Percentiles rank a stretch among this genome's conserved stretches.
These are phyloP conservation scores for Roridomyces roridus DNA, from an alignment of 768 basidiomycete species.

Conservation along the genomic window DNA sequence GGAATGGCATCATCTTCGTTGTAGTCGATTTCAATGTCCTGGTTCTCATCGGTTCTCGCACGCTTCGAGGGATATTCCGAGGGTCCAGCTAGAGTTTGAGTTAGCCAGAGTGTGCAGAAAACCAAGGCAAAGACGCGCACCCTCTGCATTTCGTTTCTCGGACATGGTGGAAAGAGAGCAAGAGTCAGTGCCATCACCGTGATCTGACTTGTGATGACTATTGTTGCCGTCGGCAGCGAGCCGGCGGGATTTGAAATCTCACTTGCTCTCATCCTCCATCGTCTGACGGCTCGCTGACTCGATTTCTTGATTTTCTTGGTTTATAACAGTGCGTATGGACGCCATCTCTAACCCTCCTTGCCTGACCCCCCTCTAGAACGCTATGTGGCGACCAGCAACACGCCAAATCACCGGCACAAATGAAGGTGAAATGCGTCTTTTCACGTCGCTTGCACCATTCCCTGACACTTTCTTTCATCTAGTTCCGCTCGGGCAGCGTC, in stretches of 20 bases:
- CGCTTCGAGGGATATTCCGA: constrained; percentile 46
- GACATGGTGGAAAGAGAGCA: constrained; percentile 32
- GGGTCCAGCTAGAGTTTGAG: constrained; percentile 34
- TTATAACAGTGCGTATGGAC: constrained; percentile 13
- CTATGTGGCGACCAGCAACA: constrained; percentile 90
- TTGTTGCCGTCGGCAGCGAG: constrained; percentile 13
- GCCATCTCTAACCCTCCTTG: no score
- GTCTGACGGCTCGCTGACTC: constrained; percentile 24
- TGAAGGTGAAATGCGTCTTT: constrained; percentile 77
- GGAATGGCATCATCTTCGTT: constrained; percentile 65
- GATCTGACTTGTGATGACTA: no score
- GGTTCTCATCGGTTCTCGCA: constrained; percentile 52
- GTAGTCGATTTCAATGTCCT: constrained; percentile 59
- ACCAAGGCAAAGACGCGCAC: constrained; percentile 27
- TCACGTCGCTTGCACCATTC: constrained; percentile 6
- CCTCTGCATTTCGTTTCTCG: constrained; percentile 47
- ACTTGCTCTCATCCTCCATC: constrained; percentile 39
- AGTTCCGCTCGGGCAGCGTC: constrained; percentile 86
- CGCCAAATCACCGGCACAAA: constrained; percentile 93
- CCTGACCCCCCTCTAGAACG: constrained; percentile 37
- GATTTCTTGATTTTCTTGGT: constrained; percentile 29
- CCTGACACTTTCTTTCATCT: constrained; percentile 29
- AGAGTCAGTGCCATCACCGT: no score
- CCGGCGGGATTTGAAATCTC: constrained; percentile 10
- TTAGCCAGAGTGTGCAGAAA: constrained; percentile 58